Evolutionary conservation across 2,329 filamentous ascomycete genomes (phyloP), one percentile per base, ranked within the genome.

Genomic region (Phyllosticta paracitricarpa): DNA sequence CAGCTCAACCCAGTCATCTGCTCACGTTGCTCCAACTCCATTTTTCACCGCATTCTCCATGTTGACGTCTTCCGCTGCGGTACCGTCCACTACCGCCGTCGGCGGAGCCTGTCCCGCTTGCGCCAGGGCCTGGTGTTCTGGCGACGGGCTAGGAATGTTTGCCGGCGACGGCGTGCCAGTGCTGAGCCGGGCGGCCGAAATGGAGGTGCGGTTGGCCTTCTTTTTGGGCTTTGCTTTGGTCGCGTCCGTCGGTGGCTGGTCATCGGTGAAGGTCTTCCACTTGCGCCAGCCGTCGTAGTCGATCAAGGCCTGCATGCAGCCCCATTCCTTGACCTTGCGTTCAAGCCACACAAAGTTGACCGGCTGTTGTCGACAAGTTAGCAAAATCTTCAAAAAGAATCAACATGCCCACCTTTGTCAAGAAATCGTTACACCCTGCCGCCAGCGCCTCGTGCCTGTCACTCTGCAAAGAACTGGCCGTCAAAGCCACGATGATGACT

Each of bases 311-410:
- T 97, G 94, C 94, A 99, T 99, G 78, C 94, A 97, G 61, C 94
- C 94, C 94, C 94, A 99, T 80, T 99, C 94, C 77, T 95, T 97
- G 67, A 97, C 92, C 75, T 99, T 99, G 62, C 93, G 86, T 73
- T 97, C 91, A 26, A 99, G 84, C 92, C 93, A 99, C 63, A 95
- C 89, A 71, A 97, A 97, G 73, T 96, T 96, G 67, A 99, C 93
- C 22, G 94, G 94, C 90, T 96, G 70, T 53, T 56, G 10, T 3
- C 5, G 12, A 51, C 5, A 30, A 8, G 9, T 59, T n/a, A 59
- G 57, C 30, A 8, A 14, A 14, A 25, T 5, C 14, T 48, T 12
- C n/a, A 22, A 4, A 3, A 24, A 19, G 6, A 1, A 35, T 35
- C 14, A 17, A 26, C 14, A 9, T 68, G 81, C 40, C 66, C 79